Evolutionary conservation across 1,284 basidiomycete species (phyloP), one percentile per base, ranked within the genome.

Genomic region (Rhizoctonia solani): DNA sequence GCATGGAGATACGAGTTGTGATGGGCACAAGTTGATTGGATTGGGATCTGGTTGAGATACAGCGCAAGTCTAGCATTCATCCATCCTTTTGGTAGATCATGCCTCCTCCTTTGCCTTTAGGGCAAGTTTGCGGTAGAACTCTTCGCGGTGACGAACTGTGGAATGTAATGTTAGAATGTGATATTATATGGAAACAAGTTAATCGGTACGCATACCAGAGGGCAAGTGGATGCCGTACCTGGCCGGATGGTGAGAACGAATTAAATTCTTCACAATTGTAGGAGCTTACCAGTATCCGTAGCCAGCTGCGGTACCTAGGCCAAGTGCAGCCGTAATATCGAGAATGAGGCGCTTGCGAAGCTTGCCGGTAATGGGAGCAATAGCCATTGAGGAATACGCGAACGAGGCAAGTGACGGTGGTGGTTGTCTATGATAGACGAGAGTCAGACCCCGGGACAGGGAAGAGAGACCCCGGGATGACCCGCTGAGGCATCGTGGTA

Each of bases 321-420:
- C 91, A 49, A 93, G 76, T 39, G 85, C 82, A 73, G 84, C 81
- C 65, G 84, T 81, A 71, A 93, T 73, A 76, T 94, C 92, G 70
- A 91, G 84, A 85, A 90, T 90, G 78, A 93, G 85, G 73, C 86
- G 83, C 80, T 93, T 94, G 81, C 92, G 89, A 79, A 93, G 88
- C 80, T 86, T 92, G 77, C 92, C 92, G 67, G 88, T 88, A 78
- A 94, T 93, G 73, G 92, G 92, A 71, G 90, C 88, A 76, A 94
- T 88, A 75, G 89, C 77, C 88, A 91, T 91, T 52, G 44, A 68
- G 47, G 44, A 44, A 39, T 8, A 39, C 16, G n/a, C 16, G 37
- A 39, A 16, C 19, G 58, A n/a, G 42, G 44, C 54, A 37, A 68
- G 47, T 42, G 39, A 56, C 14, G 69, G 46, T 49, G 63, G 58